These are phyloP conservation scores for Phialophora expanda DNA, from an alignment of 2,329 filamentous ascomycete species.

Conservation along the genomic window DNA sequence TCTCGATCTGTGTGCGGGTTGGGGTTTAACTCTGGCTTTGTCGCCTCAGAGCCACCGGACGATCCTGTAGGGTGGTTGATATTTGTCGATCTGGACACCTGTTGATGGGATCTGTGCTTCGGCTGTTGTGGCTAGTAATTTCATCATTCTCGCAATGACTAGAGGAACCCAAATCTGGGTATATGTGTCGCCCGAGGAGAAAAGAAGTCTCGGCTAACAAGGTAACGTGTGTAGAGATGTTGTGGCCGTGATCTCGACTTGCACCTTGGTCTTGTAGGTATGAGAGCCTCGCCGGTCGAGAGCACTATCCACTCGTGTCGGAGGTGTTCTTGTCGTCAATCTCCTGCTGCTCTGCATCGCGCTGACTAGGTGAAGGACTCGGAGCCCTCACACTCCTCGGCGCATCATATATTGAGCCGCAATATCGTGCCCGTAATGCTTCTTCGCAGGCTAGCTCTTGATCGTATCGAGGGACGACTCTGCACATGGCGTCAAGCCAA, in stretches of 20 bases:
- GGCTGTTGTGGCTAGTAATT: background rate
- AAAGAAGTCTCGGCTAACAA: background rate
- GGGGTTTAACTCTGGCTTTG: background rate
- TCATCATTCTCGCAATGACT: background rate
- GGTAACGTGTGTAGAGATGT: background rate
- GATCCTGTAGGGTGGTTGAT: background rate
- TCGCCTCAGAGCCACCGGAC: background rate
- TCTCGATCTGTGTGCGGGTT: background rate
- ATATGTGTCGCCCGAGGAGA: background rate
- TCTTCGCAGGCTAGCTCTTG: conserved; percentile 37
- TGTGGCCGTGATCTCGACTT: background rate
- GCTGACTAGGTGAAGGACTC: conserved; percentile 33
- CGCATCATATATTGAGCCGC: conserved; percentile 35
- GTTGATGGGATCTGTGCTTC: background rate
- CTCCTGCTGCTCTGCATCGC: conserved; percentile 32
- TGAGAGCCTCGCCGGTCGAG: background rate
- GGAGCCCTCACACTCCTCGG: conserved; percentile 36
- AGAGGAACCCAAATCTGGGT: background rate
- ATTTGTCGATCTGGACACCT: background rate
- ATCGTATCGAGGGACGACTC: conserved; percentile 35
- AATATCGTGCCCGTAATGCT: conserved; percentile 33
- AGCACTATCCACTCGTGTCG: conserved; percentile 35
- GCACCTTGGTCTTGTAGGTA: background rate
- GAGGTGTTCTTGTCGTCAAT: conserved; percentile 39
- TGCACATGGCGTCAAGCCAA: conserved; percentile 37